These are phyloP conservation scores for Phytophthora europaea DNA, from an alignment of 352 stramenopile genomes.

Conservation along the genomic window DNA sequence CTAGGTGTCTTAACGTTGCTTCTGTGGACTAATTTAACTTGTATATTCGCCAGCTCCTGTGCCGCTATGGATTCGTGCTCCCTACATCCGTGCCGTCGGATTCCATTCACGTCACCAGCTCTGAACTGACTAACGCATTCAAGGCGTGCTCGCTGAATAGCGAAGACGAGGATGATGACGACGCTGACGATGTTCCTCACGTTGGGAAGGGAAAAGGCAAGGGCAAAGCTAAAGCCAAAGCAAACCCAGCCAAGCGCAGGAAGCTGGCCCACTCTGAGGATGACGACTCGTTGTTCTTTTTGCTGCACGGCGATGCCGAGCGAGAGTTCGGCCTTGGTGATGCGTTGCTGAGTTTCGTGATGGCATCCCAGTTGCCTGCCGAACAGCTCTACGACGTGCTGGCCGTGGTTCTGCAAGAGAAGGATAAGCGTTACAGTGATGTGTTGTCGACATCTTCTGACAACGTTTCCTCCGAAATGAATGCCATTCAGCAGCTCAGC, in stretches of 20 bases:
- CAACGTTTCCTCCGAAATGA: conserved; percentile 13
- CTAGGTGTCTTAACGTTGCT: not conserved
- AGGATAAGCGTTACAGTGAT: conserved; percentile 75
- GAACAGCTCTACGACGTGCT: conserved; percentile 77
- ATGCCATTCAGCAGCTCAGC: conserved; percentile 41
- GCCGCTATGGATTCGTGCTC: conserved; percentile 78
- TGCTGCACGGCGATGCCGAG: conserved; percentile 56
- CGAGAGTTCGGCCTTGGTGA: conserved; percentile 73
- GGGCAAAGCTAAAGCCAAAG: conserved; percentile 34
- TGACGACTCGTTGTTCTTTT: conserved; percentile 56
- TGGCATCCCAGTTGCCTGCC: conserved; percentile 56
- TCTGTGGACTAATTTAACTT: not conserved
- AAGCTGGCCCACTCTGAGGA: conserved; percentile 47
- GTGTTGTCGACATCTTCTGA: conserved; percentile 42
- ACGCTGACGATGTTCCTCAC: conserved; percentile 16
- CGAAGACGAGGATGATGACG: conserved; percentile 23
- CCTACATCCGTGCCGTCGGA: conserved; percentile 47
- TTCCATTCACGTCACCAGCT: conserved; percentile 63
- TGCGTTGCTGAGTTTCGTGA: conserved; percentile 72
- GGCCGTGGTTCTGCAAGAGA: conserved; percentile 63
- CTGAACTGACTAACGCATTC: conserved; percentile 54
- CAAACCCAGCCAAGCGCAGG: conserved; percentile 53
- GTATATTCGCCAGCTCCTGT: conserved; percentile 50
- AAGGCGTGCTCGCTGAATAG: conserved; percentile 36
- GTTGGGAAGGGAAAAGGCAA: conserved; percentile 33